Evolutionary conservation across 768 basidiomycete species (phyloP), one percentile per base, ranked within the genome.

Genomic region (Suillus placidus): DNA sequence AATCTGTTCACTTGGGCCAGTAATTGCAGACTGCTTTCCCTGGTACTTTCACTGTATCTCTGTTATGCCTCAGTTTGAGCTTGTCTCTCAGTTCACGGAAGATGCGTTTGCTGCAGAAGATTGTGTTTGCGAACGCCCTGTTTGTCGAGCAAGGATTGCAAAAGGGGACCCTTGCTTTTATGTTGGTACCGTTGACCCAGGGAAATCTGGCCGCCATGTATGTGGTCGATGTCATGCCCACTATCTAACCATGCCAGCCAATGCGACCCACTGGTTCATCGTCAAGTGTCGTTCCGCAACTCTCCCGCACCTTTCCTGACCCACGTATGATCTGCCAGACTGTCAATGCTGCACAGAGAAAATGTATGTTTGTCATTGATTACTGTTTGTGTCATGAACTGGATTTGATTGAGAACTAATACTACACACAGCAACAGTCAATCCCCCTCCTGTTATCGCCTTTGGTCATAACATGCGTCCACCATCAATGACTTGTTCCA

Each of bases 361-460:
- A 40, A 14, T 20, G 62, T 63, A 55, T 1, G 26, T 54, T 13
- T 13, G 38, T 38, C 18, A 8, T 43, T 43, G 14, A 43, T 43
- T 13, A 43, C 42, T 43, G 42, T 20, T 38, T 38, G 13, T 38
- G 38, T 38, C 2, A 7, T 42, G 43, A 20, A n/a, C 20, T 45
- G 1, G 8, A 45, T 7, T 20, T 45, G 14, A 45, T 14, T 20
- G 43, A 45, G 14, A 45, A 20, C n/a, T 20, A 45, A 26, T 26
- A 26, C 26, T 10, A 9, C 9, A 45, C n/a, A 55, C 26, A 64
- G 63, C 52, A 7, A 26, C 54, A 13, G 6, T 64, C 3, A 64
- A 55, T 9, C 63, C 63, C 10, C 63, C 63, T n/a, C 52, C 49
- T 16, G 52, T 64, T 26, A 4, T 64, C n/a, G 37, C 63, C 4